These are phyloP conservation scores for Polyporus tsugae DNA, from an alignment of 1,284 basidiomycete genomes.

Conservation along the genomic window DNA sequence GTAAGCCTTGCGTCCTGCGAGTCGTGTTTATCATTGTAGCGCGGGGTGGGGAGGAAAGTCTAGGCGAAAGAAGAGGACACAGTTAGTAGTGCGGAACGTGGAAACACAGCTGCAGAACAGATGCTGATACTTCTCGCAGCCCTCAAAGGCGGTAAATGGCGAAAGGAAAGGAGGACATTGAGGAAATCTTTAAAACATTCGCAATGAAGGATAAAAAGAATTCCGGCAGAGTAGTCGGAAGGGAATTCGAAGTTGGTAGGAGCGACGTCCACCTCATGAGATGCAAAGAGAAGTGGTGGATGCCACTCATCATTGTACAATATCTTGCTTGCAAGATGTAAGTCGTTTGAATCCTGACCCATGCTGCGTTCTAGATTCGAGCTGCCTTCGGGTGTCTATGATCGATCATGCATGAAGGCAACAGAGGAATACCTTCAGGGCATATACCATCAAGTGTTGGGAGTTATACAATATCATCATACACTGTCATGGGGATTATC, in stretches of 20 bases:
- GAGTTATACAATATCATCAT: constrained; percentile 21
- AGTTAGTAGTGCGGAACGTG: constrained; percentile 42
- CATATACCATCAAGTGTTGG: constrained; percentile 26
- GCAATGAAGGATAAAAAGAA: constrained; percentile 52
- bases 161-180: constrained; percentile 52
- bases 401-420: no score
- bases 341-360: no score
- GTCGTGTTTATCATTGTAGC: constrained; percentile 67
- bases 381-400: no score
- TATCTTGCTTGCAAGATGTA: not conserved
- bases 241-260: constrained; percentile 59
- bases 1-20: constrained; percentile 64
- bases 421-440: constrained; percentile 8
- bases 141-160: constrained; percentile 41
- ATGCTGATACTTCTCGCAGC: constrained; percentile 30
- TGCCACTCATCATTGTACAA: constrained; percentile 3
- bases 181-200: constrained; percentile 59
- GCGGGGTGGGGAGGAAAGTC: constrained; percentile 56
- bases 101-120: constrained; percentile 15
- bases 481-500: constrained; percentile 37
- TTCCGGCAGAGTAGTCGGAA: constrained; percentile 58
- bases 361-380: no score
- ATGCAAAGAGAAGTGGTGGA: not conserved
- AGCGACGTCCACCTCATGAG: no score
- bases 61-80: constrained; percentile 62